Evolutionary conservation across 306 rosid genomes (phyloP).

Genomic region (Ceratonia siliqua): DNA sequence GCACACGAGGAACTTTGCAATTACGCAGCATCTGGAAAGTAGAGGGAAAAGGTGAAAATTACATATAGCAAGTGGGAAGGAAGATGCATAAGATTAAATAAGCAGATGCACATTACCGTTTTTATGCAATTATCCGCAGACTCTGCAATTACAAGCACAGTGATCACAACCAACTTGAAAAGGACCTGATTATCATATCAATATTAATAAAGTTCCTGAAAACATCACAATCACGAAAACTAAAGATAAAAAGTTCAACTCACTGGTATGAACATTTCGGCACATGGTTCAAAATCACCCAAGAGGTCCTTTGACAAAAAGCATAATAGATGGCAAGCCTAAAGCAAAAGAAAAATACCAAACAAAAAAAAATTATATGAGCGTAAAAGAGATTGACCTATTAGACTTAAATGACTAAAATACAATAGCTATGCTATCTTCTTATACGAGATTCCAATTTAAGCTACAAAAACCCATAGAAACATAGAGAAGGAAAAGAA

Average conservation of each 20-base stretch:
- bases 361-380: slow-evolving; percentile 21
- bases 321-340: slow-evolving; percentile 95
- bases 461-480: neutral
- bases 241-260: slow-evolving; percentile 44
- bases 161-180: slow-evolving; percentile 98
- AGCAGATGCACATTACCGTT: slow-evolving; percentile 64
- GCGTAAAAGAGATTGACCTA: slow-evolving; percentile 21
- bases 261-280: slow-evolving; percentile 92
- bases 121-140: slow-evolving; percentile 97
- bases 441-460: neutral
- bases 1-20: slow-evolving; percentile 95
- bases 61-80: slow-evolving; percentile 14
- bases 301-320: slow-evolving; percentile 95
- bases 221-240: slow-evolving; percentile 31
- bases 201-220: slow-evolving; percentile 36
- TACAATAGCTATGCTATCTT: neutral
- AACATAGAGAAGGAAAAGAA: neutral
- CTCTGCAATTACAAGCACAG: slow-evolving; percentile 99
- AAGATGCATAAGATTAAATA: neutral
- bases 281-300: slow-evolving; percentile 97
- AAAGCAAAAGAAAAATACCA: slow-evolving; percentile 34
- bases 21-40: slow-evolving; percentile 84
- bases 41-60: slow-evolving; percentile 30
- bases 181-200: slow-evolving; percentile 77
- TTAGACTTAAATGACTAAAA: slow-evolving; percentile 11